Conservation (phyloP, 1,139 yeast species). For the Geotrichum klebahnii region DNA sequence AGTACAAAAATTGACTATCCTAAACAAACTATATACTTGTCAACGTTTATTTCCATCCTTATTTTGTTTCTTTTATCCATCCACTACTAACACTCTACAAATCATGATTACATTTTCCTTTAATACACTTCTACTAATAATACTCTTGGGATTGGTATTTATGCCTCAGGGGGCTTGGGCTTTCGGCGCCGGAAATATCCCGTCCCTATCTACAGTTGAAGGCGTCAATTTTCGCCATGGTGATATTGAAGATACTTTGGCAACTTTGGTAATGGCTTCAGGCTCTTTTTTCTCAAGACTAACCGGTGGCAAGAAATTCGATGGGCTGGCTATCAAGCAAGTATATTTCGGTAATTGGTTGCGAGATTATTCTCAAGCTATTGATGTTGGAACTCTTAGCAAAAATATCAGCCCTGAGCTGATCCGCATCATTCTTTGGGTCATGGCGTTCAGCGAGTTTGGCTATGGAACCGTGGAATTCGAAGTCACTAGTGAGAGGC, state of each 20-base stretch:
- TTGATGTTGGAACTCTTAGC: slow-evolving; percentile 31
- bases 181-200: slow-evolving; percentile 34
- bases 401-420: slow-evolving; percentile 28
- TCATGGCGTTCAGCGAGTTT: slow-evolving; percentile 30
- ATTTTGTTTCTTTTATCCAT: no score
- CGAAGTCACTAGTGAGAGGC: slow-evolving; percentile 31
- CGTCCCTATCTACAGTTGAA: slow-evolving; percentile 28
- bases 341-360: slow-evolving; percentile 34
- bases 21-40: no score
- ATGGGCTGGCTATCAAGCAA: slow-evolving; percentile 28
- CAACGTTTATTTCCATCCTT: no score
- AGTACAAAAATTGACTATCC: no score
- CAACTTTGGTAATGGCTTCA: slow-evolving; percentile 22
- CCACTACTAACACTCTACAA: background rate
- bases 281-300: slow-evolving; percentile 24
- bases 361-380: slow-evolving; percentile 33
- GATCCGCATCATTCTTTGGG: slow-evolving; percentile 29
- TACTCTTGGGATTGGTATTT: slow-evolving; percentile 14
- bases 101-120: background rate
- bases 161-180: slow-evolving; percentile 24
- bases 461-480: slow-evolving; percentile 33
- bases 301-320: slow-evolving; percentile 29
- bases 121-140: slow-evolving; percentile 3
- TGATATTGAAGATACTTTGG: slow-evolving; percentile 31
- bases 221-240: slow-evolving; percentile 33